Evolutionary conservation across 192 early-diverging fungal species (phyloP), one percentile per base, ranked within the genome.

Genomic region (Podochytrium sp.): DNA sequence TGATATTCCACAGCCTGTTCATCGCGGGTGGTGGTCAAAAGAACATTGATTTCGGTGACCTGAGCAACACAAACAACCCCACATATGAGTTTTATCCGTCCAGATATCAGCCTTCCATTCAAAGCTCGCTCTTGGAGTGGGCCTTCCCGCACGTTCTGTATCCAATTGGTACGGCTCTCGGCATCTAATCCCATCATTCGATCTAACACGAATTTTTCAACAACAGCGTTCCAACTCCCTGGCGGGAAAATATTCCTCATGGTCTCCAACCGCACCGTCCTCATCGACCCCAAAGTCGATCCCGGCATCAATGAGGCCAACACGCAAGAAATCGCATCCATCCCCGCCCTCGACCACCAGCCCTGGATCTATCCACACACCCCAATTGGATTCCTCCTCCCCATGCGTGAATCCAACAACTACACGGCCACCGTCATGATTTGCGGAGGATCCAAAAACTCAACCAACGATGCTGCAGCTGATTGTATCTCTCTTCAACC

Each of bases 361-460:
- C 73, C 75, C 38, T 73, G 58, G 77, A 80, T 79, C 42, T 79
- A 76, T 47, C 73, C 74, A 20, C 43, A 79, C 61, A 80, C 80
- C 14, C 78, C 80, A 6, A 57, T 69, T 33, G 38, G 27, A 27
- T 43, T 74, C 47, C 35, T 79, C 12, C 71, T 81, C 7, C 80
- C 80, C 29, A 53, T 81, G 68, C 69, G 73, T n/a, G 59, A 73
- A 40, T 42, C 25, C n/a, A 73, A 71, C 33, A 71, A 75, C 27
- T 80, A 33, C 5, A 29, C 33, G 23, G 50, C 53, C 2, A 70
- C n/a, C 1, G 47, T 81, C 1, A 47, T 67, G 51, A 27, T 81
- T 27, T 81, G 80, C 42, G 80, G 80, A 38, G 80, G 80, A 27
- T 47, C n/a, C 59, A 33, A 33, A 32, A 77, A 34, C 52, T 37